A percentile compares a stretch with the other conserved stretches of the same genome.
Conservation (phyloP, 352 stramenopile species). For the Pythium rishiriense region DNA sequence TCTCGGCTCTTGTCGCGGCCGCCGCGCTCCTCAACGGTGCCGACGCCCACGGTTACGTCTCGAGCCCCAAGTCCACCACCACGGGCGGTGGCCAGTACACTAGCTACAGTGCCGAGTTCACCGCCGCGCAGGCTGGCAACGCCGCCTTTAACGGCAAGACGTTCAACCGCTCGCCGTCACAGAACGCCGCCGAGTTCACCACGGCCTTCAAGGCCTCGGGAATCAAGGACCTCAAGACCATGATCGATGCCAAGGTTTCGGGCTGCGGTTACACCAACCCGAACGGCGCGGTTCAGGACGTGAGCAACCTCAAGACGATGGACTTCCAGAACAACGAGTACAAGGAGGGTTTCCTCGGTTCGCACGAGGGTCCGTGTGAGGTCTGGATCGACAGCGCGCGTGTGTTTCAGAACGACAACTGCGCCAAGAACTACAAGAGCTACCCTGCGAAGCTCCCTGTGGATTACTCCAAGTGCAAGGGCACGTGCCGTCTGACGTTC, state of each 20-base stretch:
- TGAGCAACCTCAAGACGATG: background rate
- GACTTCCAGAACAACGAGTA: background rate
- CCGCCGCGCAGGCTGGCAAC: conserved; percentile 14
- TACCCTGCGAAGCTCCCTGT: conserved; percentile 26
- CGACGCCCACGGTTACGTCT: conserved; percentile 35
- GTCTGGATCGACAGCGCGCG: conserved; percentile 25
- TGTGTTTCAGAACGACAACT: conserved; percentile 29
- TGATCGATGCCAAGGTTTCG: conserved; percentile 5
- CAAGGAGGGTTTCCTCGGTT: background rate
- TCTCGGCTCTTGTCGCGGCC: conserved; percentile 2
- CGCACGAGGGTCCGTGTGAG: conserved; percentile 23
- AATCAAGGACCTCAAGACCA: conserved; percentile 12
- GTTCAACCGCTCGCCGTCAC: conserved; percentile 11
- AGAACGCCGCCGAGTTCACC: conserved; percentile 15
- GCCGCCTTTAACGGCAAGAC: background rate
- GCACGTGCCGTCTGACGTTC: conserved; percentile 43
- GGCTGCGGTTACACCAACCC: conserved; percentile 23
- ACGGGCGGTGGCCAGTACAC: conserved; percentile 26
- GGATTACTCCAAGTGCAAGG: conserved; percentile 47
- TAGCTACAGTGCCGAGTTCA: conserved; percentile 23
- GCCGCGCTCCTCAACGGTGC: background rate
- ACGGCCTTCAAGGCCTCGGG: conserved; percentile 8
- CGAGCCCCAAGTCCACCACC: conserved; percentile 26
- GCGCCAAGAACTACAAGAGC: conserved; percentile 12
- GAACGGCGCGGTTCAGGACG: conserved; percentile 20